Evolutionary conservation across 2,329 filamentous ascomycete species (phyloP).

Genomic region (Macrophomina tecta): DNA sequence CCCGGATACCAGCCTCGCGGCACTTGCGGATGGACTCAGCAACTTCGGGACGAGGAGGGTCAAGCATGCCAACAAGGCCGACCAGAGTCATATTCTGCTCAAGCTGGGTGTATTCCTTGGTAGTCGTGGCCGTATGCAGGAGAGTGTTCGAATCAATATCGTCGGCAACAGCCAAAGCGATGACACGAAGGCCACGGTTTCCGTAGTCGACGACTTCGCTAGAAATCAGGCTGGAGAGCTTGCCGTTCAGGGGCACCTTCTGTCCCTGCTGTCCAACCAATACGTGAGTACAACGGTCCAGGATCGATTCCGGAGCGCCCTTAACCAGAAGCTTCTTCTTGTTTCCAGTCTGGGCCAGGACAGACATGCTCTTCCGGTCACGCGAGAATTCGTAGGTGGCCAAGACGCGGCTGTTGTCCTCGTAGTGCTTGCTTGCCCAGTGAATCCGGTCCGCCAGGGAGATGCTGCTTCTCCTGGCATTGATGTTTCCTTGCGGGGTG

Average conservation of each 20-base stretch:
- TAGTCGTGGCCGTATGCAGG: constrained; percentile 76
- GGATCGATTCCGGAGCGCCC: constrained; percentile 91
- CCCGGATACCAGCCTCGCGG: constrained; percentile 89
- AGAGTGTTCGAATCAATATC: constrained; percentile 74
- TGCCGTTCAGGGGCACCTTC: constrained; percentile 72
- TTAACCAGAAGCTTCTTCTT: constrained; percentile 89
- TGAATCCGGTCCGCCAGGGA: constrained; percentile 70
- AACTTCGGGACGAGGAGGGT: constrained; percentile 93
- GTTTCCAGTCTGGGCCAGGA: constrained; percentile 75
- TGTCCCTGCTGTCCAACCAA: constrained; percentile 80
- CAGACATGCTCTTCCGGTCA: constrained; percentile 99
- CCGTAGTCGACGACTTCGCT: constrained; percentile 88
- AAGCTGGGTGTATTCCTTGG: constrained; percentile 80
- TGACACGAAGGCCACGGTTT: constrained; percentile 90
- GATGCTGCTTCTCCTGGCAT: constrained; percentile 57
- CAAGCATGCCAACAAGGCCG: constrained; percentile 93
- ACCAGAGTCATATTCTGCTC: constrained; percentile 95
- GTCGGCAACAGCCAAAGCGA: constrained; percentile 86
- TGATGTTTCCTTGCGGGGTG: constrained; percentile 70
- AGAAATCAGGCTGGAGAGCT: constrained; percentile 72
- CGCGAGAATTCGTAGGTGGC: constrained; percentile 96
- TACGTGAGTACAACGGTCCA: constrained; percentile 87
- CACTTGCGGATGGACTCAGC: constrained; percentile 85
- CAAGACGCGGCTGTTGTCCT: constrained; percentile 73
- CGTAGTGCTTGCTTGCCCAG: constrained; percentile 83